Conservation (phyloP, 164 flowering plant species). For the Vitis vinifera region DNA sequence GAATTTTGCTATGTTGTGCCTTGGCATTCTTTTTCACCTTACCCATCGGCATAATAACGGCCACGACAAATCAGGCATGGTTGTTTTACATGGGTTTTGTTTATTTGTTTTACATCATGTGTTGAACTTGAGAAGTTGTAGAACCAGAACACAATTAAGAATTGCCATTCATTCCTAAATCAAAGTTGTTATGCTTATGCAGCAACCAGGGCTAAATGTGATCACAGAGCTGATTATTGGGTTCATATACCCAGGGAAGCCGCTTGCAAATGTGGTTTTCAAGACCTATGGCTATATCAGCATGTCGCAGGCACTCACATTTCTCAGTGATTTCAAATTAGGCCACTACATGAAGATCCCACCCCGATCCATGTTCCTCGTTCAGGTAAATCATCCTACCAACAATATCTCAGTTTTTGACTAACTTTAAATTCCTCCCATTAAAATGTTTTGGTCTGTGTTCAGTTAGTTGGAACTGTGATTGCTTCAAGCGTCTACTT, state of each 20-base stretch:
- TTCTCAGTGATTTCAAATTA: constrained; percentile 52
- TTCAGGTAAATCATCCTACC: constrained; percentile 33
- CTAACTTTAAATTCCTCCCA: no score
- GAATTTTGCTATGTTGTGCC: constrained; percentile 57
- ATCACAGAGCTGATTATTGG: constrained; percentile 63
- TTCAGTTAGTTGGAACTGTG: constrained; percentile 51
- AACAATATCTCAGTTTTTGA: no score
- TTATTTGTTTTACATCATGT: no score
- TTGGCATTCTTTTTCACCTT: constrained; percentile 67
- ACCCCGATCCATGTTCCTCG: constrained; percentile 58
- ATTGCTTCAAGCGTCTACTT: constrained; percentile 42
- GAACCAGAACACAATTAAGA: not conserved
- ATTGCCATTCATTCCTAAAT: not conserved
- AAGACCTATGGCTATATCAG: constrained; percentile 67
- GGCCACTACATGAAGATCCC: constrained; percentile 74
- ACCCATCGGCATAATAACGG: constrained; percentile 69
- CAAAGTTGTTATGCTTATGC: constrained; percentile 3
- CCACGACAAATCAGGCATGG: constrained; percentile 66
- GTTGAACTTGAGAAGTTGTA: no score
- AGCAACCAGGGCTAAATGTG: constrained; percentile 53
- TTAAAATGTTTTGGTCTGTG: not conserved
- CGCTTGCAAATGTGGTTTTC: constrained; percentile 62
- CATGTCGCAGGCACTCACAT: constrained; percentile 51
- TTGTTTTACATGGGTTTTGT: no score
- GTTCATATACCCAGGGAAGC: constrained; percentile 57